Evolutionary conservation across 345 rosid species (phyloP).

Genomic region (Noccaea bulbosa): DNA sequence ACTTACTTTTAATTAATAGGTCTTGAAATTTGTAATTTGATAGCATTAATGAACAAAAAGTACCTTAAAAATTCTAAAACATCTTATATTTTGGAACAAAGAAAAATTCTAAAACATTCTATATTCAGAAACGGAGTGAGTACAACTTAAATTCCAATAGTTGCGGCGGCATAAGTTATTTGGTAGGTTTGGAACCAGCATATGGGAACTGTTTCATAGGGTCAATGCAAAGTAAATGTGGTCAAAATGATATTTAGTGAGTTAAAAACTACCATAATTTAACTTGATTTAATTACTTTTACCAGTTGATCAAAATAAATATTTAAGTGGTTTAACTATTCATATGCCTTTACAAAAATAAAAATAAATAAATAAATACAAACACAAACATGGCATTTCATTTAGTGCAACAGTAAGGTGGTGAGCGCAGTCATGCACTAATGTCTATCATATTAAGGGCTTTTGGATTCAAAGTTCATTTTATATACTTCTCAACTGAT

Average conservation of each 20-base stretch:
- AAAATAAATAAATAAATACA: not conserved
- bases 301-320: not conserved
- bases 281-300: not conserved
- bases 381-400: too few relatives aligned
- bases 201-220: conserved; percentile 8
- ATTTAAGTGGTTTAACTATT: not conserved
- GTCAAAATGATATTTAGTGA: conserved; percentile 8
- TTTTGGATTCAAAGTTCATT: conserved; percentile 4
- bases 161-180: conserved; percentile 20
- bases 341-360: not conserved
- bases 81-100: too few relatives aligned
- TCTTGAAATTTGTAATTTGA: too few relatives aligned
- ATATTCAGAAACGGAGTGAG: too few relatives aligned
- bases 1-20: too few relatives aligned
- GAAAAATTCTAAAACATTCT: too few relatives aligned
- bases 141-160: conserved; percentile 10
- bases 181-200: conserved; percentile 30
- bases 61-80: too few relatives aligned
- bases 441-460: not conserved
- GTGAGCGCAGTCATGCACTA: not conserved
- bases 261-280: not conserved
- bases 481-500: not conserved
- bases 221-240: conserved; percentile 6
- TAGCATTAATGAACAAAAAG: too few relatives aligned
- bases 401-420: too few relatives aligned